Conservation (phyloP, 768 basidiomycete species). For the Boletus coccyginus region DNA sequence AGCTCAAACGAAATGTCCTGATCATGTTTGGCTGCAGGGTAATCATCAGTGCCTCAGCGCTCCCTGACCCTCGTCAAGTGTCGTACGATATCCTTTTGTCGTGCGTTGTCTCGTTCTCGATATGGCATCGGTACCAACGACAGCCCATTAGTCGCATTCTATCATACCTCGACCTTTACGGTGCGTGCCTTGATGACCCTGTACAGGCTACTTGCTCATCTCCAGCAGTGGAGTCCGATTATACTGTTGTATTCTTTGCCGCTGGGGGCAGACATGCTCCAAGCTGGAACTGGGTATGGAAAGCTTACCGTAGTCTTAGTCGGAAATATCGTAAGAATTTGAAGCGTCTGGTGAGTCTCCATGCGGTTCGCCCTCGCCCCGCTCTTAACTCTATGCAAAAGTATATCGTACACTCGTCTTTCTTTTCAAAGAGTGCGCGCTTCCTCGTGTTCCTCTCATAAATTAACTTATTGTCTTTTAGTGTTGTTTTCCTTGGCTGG, state of each 20-base stretch:
- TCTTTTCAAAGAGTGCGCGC: slow-evolving; percentile 79
- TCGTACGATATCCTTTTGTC: slow-evolving; percentile 74
- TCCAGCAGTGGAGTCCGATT: slow-evolving; percentile 79
- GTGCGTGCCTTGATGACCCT: slow-evolving; percentile 36
- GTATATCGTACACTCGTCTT: slow-evolving; percentile 86
- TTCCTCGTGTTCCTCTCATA: neutral
- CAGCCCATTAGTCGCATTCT: slow-evolving; percentile 58
- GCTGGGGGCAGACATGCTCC: slow-evolving; percentile 74
- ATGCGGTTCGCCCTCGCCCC: neutral
- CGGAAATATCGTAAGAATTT: slow-evolving; percentile 87
- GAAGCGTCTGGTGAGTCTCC: slow-evolving; percentile 64
- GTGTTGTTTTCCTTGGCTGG: slow-evolving; percentile 89
- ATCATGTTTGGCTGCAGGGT: slow-evolving; percentile 51
- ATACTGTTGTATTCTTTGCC: slow-evolving; percentile 84
- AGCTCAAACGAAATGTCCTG: neutral
- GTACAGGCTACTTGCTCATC: neutral
- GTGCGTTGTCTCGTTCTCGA: slow-evolving; percentile 42
- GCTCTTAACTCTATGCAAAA: slow-evolving; percentile 37
- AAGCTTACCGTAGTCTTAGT: slow-evolving; percentile 76
- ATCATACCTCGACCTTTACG: slow-evolving; percentile 77
- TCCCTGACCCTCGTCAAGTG: slow-evolving; percentile 75
- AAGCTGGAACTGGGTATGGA: slow-evolving; percentile 91
- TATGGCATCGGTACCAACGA: slow-evolving; percentile 1
- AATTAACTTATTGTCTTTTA: slow-evolving; percentile 29
- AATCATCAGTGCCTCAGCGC: slow-evolving; percentile 75